Conservation (phyloP, 192 early-diverging fungal species). For the Coemansia sp. region DNA sequence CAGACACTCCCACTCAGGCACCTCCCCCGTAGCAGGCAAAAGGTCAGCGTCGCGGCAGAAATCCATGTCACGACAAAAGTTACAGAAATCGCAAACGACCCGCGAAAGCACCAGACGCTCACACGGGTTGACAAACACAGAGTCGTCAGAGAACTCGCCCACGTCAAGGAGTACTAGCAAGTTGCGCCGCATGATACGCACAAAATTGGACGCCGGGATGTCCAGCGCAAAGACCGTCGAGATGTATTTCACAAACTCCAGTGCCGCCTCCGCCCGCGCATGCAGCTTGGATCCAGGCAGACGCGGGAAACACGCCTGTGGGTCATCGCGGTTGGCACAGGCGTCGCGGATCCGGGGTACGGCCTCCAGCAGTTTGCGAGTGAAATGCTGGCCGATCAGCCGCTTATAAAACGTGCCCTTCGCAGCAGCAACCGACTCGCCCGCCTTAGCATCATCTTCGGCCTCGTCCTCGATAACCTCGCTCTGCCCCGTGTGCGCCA, state of each 20-base stretch:
- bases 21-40: conserved; percentile 47
- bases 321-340: conserved; percentile 30
- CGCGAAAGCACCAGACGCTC: conserved; percentile 74
- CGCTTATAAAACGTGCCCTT: conserved; percentile 54
- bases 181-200: conserved; percentile 80
- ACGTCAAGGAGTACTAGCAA: conserved; percentile 68
- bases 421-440: conserved; percentile 1
- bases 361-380: conserved; percentile 64
- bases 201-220: conserved; percentile 68
- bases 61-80: conserved; percentile 84
- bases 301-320: conserved; percentile 60
- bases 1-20: conserved; percentile 69
- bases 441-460: background rate
- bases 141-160: conserved; percentile 80
- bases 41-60: conserved; percentile 81
- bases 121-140: conserved; percentile 84
- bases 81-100: conserved; percentile 88
- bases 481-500: conserved; percentile 18
- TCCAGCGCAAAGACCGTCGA: conserved; percentile 81
- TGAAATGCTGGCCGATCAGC: conserved; percentile 60
- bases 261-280: conserved; percentile 62
- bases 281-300: conserved; percentile 63
- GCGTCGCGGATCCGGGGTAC: conserved; percentile 64
- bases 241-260: conserved; percentile 84
- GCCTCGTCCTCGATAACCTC: conserved; percentile 36